phyloP scores from a whole-genome alignment of 129 eudicot genomes.

The Pulicaria dysenterica region DNA sequence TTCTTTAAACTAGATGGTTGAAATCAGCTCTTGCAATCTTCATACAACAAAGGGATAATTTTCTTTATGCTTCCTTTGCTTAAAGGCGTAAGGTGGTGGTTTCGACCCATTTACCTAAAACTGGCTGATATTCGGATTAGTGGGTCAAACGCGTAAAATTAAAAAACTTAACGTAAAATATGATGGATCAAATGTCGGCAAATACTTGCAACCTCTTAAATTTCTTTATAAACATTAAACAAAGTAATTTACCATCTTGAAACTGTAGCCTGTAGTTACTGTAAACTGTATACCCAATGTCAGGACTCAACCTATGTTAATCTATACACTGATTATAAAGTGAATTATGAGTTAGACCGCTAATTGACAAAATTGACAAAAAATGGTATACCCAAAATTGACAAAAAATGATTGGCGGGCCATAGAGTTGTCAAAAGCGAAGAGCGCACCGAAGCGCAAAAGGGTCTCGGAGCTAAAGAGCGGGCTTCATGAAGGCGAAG shows the following conservation, averaged over 20 bases:
- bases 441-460: no score
- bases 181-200: not conserved
- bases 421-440: no score
- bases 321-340: no score
- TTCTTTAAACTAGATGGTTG: not conserved
- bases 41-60: no score
- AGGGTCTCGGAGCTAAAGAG: no score
- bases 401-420: not conserved
- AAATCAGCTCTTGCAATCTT: not conserved
- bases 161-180: not conserved
- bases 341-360: no score
- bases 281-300: no score
- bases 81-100: not conserved
- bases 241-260: not conserved
- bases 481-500: no score
- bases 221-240: not conserved
- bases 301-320: no score
- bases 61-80: no score
- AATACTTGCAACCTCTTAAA: slow-evolving; percentile 3
- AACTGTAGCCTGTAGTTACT: not conserved
- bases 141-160: not conserved
- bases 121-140: not conserved
- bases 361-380: not conserved
- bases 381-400: no score
- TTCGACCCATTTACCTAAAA: not conserved